Evolutionary conservation across 225 moss, liverwort and hornwort genomes (phyloP).

Genomic region (Pseudoscleropodium purum): DNA sequence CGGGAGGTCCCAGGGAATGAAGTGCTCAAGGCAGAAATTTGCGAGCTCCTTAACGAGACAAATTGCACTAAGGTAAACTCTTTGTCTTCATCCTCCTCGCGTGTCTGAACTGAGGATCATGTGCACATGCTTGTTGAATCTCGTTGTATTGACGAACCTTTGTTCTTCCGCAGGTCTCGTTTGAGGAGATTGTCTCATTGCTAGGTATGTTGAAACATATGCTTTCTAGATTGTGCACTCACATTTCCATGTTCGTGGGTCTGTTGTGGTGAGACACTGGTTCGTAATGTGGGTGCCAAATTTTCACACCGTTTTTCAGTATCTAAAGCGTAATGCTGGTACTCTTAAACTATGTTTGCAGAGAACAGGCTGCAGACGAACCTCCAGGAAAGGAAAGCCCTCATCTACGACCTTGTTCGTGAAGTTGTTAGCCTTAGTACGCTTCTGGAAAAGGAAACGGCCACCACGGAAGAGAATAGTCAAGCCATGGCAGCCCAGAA

Average conservation of each 20-base stretch:
- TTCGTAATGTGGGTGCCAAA: background rate
- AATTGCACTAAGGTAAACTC: constrained; percentile 11
- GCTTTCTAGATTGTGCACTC: background rate
- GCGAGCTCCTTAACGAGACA: constrained; percentile 9
- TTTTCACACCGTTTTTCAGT: background rate
- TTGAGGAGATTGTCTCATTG: constrained; percentile 37
- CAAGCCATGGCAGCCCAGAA: background rate
- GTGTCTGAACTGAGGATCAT: background rate
- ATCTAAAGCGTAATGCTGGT: background rate
- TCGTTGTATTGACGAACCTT: constrained; percentile 17
- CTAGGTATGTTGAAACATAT: constrained; percentile 33
- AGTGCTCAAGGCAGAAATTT: constrained; percentile 15
- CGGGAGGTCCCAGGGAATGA: background rate
- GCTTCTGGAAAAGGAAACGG: constrained; percentile 26
- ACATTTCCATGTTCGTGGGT: background rate
- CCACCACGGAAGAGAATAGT: background rate
- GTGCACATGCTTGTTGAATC: background rate
- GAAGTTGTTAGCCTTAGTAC: constrained; percentile 17
- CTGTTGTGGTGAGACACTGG: background rate
- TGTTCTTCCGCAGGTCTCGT: constrained; percentile 30
- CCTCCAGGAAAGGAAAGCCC: constrained; percentile 20
- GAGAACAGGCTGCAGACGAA: constrained; percentile 21
- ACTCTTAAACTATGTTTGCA: background rate
- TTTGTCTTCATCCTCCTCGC: background rate
- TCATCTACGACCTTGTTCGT: constrained; percentile 15